phyloP scores from a whole-genome alignment of 805 yeast species.

The Schwanniomyces sp. region DNA sequence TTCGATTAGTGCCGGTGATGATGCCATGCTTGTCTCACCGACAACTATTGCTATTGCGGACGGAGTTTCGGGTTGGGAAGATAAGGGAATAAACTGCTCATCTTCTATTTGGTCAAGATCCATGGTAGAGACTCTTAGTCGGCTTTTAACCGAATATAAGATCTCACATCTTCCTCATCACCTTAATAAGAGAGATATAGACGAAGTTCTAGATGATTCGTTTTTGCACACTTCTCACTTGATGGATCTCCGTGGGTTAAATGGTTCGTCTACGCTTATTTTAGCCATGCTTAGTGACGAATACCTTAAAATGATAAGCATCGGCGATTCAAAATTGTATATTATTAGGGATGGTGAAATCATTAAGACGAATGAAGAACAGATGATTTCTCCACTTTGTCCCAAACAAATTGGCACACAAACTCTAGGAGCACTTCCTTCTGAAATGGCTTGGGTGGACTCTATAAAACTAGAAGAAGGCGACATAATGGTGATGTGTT shows the following conservation, averaged over 20 bases:
- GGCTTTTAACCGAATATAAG: constrained; percentile 46
- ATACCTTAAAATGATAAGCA: constrained; percentile 45
- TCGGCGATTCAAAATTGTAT: constrained; percentile 52
- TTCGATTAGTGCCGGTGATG: constrained; percentile 55
- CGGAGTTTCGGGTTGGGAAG: constrained; percentile 59
- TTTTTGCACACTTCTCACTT: constrained; percentile 48
- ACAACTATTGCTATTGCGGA: constrained; percentile 55
- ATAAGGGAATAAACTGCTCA: constrained; percentile 38
- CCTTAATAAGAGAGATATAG: constrained; percentile 42
- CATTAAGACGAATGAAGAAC: constrained; percentile 44
- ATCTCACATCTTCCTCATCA: constrained; percentile 35
- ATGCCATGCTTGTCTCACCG: constrained; percentile 56
- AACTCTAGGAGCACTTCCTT: constrained; percentile 40
- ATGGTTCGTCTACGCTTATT: constrained; percentile 51
- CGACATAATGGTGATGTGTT: constrained; percentile 48
- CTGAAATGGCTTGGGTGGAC: constrained; percentile 47
- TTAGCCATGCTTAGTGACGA: constrained; percentile 51
- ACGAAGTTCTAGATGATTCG: constrained; percentile 45
- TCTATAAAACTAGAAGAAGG: constrained; percentile 37
- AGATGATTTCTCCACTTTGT: constrained; percentile 45
- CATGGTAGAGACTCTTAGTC: constrained; percentile 50
- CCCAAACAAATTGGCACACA: constrained; percentile 59
- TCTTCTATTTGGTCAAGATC: constrained; percentile 55
- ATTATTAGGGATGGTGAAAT: constrained; percentile 48
- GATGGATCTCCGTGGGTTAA: constrained; percentile 48